Evolutionary conservation across 108 stramenopile genomes (phyloP).

Genomic region (Conticribra weissflogii): DNA sequence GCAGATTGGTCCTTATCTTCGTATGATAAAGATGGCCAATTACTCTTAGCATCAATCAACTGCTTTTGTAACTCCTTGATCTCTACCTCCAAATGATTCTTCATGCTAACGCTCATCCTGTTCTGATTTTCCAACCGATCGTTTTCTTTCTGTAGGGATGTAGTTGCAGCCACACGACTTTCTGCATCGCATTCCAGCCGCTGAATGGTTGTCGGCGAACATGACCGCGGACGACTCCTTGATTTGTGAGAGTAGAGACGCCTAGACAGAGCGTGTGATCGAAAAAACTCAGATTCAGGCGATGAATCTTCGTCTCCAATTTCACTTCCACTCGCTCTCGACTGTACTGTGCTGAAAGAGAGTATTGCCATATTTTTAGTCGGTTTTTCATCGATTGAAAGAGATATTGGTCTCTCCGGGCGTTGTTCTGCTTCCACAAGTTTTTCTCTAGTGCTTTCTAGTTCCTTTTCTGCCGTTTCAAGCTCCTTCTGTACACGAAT

Average conservation of each 20-base stretch:
- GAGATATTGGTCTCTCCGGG: background rate
- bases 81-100: conserved; percentile 76
- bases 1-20: conserved; percentile 24
- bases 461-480: conserved; percentile 63
- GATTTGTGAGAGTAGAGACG: conserved; percentile 19
- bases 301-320: conserved; percentile 18
- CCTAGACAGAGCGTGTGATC: conserved; percentile 43
- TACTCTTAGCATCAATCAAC: conserved; percentile 49
- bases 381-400: background rate
- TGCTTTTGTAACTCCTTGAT: conserved; percentile 72
- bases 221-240: conserved; percentile 59
- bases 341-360: background rate
- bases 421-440: conserved; percentile 64
- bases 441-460: conserved; percentile 55
- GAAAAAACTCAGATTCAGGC: conserved; percentile 26
- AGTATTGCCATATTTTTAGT: background rate
- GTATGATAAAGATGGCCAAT: background rate
- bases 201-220: conserved; percentile 66
- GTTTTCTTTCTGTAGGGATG: conserved; percentile 55
- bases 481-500: conserved; percentile 62
- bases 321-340: conserved; percentile 10
- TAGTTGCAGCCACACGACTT: conserved; percentile 53
- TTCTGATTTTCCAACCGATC: conserved; percentile 78
- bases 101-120: conserved; percentile 76
- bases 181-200: conserved; percentile 61